These are phyloP conservation scores for Hanseniaspora vineae DNA, from an alignment of 805 yeast genomes.

Conservation along the genomic window DNA sequence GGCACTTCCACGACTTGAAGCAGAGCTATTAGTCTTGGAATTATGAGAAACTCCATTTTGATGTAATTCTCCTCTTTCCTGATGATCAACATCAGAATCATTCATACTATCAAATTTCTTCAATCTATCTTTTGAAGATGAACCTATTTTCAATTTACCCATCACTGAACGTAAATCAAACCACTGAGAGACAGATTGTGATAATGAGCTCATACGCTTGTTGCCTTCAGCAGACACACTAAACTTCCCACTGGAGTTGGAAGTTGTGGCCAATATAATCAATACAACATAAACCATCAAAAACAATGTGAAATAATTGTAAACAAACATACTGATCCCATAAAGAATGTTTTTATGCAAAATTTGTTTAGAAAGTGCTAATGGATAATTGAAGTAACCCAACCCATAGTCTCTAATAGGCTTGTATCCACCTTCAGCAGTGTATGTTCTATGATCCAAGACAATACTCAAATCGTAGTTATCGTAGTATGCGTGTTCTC, in stretches of 20 bases:
- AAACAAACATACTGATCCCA: background rate
- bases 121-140: too few species aligned
- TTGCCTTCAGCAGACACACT: background rate
- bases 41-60: background rate
- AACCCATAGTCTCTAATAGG: slow-evolving; percentile 18
- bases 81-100: background rate
- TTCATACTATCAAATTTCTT: background rate
- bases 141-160: background rate
- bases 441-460: slow-evolving; percentile 16
- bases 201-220: background rate
- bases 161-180: background rate
- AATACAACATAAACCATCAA: background rate
- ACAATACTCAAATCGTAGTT: slow-evolving; percentile 18
- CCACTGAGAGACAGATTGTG: background rate
- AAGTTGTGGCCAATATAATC: background rate
- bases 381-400: slow-evolving; percentile 22
- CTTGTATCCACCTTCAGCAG: slow-evolving; percentile 21
- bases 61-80: background rate
- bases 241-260: background rate
- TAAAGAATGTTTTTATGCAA: background rate
- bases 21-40: background rate
- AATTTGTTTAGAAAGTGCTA: background rate
- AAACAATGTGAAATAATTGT: background rate
- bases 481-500: slow-evolving; percentile 27
- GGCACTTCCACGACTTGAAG: background rate